Evolutionary conservation across 164 flowering plant species (phyloP).

Genomic region (Santalum album): DNA sequence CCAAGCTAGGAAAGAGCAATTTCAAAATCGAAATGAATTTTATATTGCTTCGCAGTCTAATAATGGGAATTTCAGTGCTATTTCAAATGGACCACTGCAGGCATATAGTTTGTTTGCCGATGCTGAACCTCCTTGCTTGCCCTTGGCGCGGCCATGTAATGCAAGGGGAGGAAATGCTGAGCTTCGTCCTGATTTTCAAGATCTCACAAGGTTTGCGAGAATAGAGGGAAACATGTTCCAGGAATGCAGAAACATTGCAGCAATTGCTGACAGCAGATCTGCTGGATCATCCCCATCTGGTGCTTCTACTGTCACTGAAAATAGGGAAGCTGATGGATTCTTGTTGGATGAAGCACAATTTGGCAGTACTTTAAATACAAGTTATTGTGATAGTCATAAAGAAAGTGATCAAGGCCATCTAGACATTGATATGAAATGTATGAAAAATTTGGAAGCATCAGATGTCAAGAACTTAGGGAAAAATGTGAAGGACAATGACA

Average conservation of each 20-base stretch:
- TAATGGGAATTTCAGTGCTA: slow-evolving; percentile 6
- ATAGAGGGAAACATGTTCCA: slow-evolving; percentile 1
- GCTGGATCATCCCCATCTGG: slow-evolving; percentile 3
- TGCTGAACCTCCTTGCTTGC: slow-evolving; percentile 9
- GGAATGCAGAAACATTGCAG: not conserved
- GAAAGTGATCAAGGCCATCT: slow-evolving; percentile 3
- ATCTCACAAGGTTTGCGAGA: slow-evolving; percentile 3
- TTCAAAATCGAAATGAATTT: slow-evolving; percentile 5
- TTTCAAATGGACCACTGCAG: not conserved
- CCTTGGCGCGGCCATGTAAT: slow-evolving; percentile 1
- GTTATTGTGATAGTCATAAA: slow-evolving; percentile 2
- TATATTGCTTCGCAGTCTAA: slow-evolving; percentile 8
- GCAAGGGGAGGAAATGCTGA: slow-evolving; percentile 4
- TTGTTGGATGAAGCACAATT: slow-evolving; percentile 11
- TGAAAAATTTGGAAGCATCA: slow-evolving; percentile 6
- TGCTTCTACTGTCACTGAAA: slow-evolving; percentile 8
- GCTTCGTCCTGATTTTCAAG: slow-evolving; percentile 6
- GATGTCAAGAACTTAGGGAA: slow-evolving; percentile 3
- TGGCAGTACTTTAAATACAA: not conserved
- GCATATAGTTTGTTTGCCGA: slow-evolving; percentile 1
- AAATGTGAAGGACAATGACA: slow-evolving; percentile 4
- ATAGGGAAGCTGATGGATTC: slow-evolving; percentile 8
- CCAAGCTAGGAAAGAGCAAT: slow-evolving; percentile 11
- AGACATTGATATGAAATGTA: slow-evolving; percentile 5
- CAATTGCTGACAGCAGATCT: slow-evolving; percentile 5